Evolutionary conservation across 2,329 filamentous ascomycete species (phyloP), one percentile per base, ranked within the genome.

Genomic region (Neofusicoccum kwambonambiense): DNA sequence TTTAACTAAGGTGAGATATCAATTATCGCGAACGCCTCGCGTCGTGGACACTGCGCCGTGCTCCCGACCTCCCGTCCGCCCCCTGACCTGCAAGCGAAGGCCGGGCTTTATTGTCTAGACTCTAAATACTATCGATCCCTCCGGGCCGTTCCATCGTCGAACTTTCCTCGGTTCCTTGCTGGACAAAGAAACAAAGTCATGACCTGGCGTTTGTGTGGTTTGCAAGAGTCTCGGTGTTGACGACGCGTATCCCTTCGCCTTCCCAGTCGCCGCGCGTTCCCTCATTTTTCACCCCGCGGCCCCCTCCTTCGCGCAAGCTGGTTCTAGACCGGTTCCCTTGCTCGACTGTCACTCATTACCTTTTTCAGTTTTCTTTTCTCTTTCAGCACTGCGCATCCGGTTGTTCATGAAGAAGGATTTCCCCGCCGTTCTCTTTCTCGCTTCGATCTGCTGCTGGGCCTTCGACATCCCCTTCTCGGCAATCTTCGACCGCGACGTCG

Each of bases 21-120:
- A 60, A 60, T 60, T 27, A 39, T 60, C 13, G 56, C 56, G 27
- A 60, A 35, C 56, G 56, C 56, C 56, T 60, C 56, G 56, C 56
- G 56, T 60, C 41, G 31, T 39, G 7, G 37, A 52, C 7, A 8
- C 17, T 49, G 19, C 45, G 19, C 45, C 45, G 45, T 49, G 47
- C 50, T 44, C 15, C 50, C 50, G 50, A 37, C 50, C 47, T 52
- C 31, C 49, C 50, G 50, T 15, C 34, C 42, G 27, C 39, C 56
- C 56, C 56, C 56, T 60, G 56, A 60, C 56, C 56, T 42, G 22
- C 41, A 45, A 60, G 56, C 41, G 56, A 60, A 45, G 54, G 22
- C 22, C 56, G 56, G n/a, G 56, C 56, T 60, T 37, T 47, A 47
- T 58, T 39, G 15, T 47, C 42, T 19, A 39, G 41, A 60, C 41